Base-by-base conservation (phyloP, 2,329 filamentous ascomycete genomes). In the Monilinia laxa region DNA sequence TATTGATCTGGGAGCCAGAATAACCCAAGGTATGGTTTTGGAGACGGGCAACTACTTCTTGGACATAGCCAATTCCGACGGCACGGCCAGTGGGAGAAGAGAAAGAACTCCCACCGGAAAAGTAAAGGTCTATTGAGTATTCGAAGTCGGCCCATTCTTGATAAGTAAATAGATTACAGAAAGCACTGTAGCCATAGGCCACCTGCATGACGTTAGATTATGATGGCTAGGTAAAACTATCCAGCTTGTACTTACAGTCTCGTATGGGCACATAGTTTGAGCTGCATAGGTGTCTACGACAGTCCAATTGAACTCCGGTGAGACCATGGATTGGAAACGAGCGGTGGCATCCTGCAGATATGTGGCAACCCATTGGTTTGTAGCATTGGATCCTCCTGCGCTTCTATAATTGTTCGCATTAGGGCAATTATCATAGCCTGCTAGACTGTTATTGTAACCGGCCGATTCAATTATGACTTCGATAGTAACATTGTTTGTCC, bases 241-340 rank as follows among this genome's bases (percentile, higher is more conserved):
- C 51, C 28, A 59, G 45, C 25, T 56, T 47, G 25, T 52, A 68
- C 75, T 66, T 67, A 78, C 83, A 0, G 89, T 92, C 76, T 93
- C 90, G 73, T 93, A 93, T 0, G 90, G 87, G 72, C 90, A 93
- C 75, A 93, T 81, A 3, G 82, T 87, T 76, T 93, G 90, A 0
- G 87, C 87, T 23, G 88, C 85, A 76, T 88, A 90, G 0, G 84
- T 84, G 72, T 90, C 87, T 3, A 81, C 77, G 4, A 85, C 74
- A 1, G 85, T 88, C 87, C 90, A 91, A 64, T 89, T 84, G 74
- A 87, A 83, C 25, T 81, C 81, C 1, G 82, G 64, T 5, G 64
- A 76, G 0, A 87, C 80, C 77, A 87, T 78, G 5, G 79, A 76
- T 40, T 83, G 80, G 64, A 93, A 82, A 3, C 89, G 84, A 23